Conservation (phyloP, 2,329 filamentous ascomycete genomes). For the Emergomyces africanus region DNA sequence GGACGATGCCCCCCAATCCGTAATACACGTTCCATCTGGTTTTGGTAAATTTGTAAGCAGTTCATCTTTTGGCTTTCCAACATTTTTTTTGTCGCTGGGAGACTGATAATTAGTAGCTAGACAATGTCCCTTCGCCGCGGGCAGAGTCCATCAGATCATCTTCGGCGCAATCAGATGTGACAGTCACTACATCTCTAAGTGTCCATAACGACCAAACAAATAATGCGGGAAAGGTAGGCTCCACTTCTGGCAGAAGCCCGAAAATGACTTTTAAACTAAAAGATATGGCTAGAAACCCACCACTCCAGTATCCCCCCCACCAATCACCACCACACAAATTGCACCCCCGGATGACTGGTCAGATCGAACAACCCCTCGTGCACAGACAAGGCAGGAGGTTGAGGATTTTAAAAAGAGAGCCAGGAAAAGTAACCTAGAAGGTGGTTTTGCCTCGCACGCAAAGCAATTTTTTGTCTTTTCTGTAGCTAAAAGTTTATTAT, state of each 20-base stretch:
- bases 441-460: conserved; percentile 37
- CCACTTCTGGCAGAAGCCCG: background rate
- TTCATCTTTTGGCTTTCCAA: background rate
- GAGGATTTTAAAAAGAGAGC: conserved; percentile 39
- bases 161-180: conserved; percentile 19
- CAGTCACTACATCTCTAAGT: conserved; percentile 24
- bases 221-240: conserved; percentile 13
- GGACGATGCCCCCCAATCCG: conserved; percentile 59
- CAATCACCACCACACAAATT: conserved; percentile 63
- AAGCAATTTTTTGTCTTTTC: conserved; percentile 10
- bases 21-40: conserved; percentile 78
- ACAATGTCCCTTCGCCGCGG: conserved; percentile 7
- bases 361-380: conserved; percentile 63
- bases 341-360: conserved; percentile 52
- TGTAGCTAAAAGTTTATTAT: conserved; percentile 3
- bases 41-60: conserved; percentile 64
- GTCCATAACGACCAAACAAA: conserved; percentile 22
- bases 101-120: conserved; percentile 5
- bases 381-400: conserved; percentile 69
- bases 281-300: conserved; percentile 16
- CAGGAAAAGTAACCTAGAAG: conserved; percentile 64
- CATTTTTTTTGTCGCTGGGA: background rate
- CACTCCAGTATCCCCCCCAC: conserved; percentile 50
- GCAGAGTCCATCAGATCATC: conserved; percentile 16
- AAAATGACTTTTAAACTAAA: conserved; percentile 3